Evolutionary conservation across 768 basidiomycete genomes (phyloP), one percentile per base, ranked within the genome.

Genomic region (Collybia sordida): DNA sequence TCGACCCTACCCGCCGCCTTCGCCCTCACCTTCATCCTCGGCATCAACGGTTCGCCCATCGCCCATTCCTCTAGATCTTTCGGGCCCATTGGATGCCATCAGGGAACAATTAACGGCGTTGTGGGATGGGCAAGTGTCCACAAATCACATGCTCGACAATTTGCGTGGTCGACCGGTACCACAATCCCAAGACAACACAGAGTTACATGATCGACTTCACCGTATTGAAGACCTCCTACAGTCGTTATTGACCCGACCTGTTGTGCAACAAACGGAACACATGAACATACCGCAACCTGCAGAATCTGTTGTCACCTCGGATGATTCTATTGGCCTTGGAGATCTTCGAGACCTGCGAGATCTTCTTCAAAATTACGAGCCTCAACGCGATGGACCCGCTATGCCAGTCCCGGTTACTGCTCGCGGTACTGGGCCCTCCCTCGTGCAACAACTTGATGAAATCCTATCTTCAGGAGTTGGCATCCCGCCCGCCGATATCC

Each of bases 131-230:
- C 90, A 95, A 64, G 58, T 64, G 0, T 69, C 77, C 0, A 79
- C 86, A 6, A 82, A 83, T 45, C 74, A 78, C 24, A 68, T 82
- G 51, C 65, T 94, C 28, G 81, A 87, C 49, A 79, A 84, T 21
- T 69, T 93, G 46, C 77, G 80, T 17, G 72, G 76, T 24, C 74
- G 78, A 17, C 66, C 73, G 39, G 54, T 62, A n/a, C 68, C 69
- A 5, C 63, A 57, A 19, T 62, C 67, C 5, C 65, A 63, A 22
- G 71, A 75, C 23, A 78, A 60, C 67, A 72, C 60, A 45, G 79
- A 60, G 46, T 54, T 80, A 39, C 52, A 65, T 17, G 69, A 73
- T 42, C 73, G 78, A 15, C 55, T 82, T 38, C 52, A 56, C 22
- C 67, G 75, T 6, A 77, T 82, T 31, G 81, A 82, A 46, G 70